Conservation (phyloP, 257 asterid genomes). For the Echites panduratus region DNA sequence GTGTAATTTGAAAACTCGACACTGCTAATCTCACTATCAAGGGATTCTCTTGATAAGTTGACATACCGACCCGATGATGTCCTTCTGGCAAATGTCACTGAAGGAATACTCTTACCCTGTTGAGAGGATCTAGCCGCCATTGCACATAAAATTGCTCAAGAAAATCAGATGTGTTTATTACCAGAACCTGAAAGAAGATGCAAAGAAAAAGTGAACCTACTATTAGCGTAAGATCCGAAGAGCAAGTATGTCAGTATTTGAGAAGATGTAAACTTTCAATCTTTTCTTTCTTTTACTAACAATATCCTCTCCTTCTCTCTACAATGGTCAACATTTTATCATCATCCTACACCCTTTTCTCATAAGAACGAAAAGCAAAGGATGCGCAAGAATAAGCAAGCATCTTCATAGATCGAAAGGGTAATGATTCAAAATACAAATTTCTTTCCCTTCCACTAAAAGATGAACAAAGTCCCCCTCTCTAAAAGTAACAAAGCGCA, state of each 20-base stretch:
- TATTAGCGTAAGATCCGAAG: not conserved
- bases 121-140: slow-evolving; percentile 14
- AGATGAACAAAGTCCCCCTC: not conserved
- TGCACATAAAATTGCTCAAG: not conserved
- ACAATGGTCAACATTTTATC: not conserved
- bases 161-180: not conserved
- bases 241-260: not conserved
- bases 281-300: not conserved
- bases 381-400: not conserved
- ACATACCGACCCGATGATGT: slow-evolving; percentile 28
- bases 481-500: slow-evolving; percentile 17
- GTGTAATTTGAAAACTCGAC: slow-evolving; percentile 21
- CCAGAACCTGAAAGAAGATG: slow-evolving; percentile 5
- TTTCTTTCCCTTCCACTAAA: not conserved
- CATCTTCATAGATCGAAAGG: slow-evolving; percentile 1
- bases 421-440: not conserved
- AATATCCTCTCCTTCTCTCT: not conserved
- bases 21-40: slow-evolving; percentile 24
- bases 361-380: not conserved
- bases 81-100: slow-evolving; percentile 24
- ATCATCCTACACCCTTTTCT: not conserved
- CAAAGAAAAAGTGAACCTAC: not conserved
- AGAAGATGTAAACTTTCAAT: not conserved
- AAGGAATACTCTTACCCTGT: slow-evolving; percentile 6
- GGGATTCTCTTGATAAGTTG: slow-evolving; percentile 21